A percentile compares a stretch with the other conserved stretches of the same genome.
phyloP scores from a whole-genome alignment of 805 yeast genomes.

The Lachancea cidri region DNA sequence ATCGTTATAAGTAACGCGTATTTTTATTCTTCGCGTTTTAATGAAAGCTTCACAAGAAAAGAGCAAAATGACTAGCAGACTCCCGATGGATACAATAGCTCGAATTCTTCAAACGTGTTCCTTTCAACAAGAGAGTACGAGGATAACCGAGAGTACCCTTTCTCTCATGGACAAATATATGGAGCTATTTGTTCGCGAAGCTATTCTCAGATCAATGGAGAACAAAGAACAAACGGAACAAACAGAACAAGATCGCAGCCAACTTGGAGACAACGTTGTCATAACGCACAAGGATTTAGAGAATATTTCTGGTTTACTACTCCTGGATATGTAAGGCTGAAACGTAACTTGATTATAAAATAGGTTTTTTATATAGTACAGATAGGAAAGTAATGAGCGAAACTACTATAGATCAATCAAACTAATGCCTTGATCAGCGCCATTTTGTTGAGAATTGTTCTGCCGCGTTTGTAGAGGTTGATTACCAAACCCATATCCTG shows the following conservation, averaged over 20 bases:
- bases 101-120: conserved; percentile 20
- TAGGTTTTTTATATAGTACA: conserved; percentile 3
- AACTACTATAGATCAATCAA: conserved; percentile 26
- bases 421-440: conserved; percentile 27
- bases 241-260: conserved; percentile 4
- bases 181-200: conserved; percentile 28
- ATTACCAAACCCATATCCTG: conserved; percentile 95
- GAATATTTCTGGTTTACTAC: conserved; percentile 26
- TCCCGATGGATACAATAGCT: conserved; percentile 20
- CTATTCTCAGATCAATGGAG: conserved; percentile 26
- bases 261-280: conserved; percentile 6
- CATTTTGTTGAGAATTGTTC: conserved; percentile 11
- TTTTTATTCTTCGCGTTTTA: too few relatives aligned
- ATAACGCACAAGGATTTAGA: conserved; percentile 28
- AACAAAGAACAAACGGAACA: conserved; percentile 14
- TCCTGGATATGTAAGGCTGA: conserved; percentile 26
- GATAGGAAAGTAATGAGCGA: background rate
- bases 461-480: conserved; percentile 36
- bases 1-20: background rate
- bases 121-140: conserved; percentile 17
- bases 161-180: conserved; percentile 22
- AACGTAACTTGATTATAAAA: background rate
- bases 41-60: too few relatives aligned
- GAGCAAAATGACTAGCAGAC: background rate
- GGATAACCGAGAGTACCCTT: conserved; percentile 21